Conservation (phyloP, 2,329 filamentous ascomycete genomes). For the Pseudocercospora eumusae region DNA sequence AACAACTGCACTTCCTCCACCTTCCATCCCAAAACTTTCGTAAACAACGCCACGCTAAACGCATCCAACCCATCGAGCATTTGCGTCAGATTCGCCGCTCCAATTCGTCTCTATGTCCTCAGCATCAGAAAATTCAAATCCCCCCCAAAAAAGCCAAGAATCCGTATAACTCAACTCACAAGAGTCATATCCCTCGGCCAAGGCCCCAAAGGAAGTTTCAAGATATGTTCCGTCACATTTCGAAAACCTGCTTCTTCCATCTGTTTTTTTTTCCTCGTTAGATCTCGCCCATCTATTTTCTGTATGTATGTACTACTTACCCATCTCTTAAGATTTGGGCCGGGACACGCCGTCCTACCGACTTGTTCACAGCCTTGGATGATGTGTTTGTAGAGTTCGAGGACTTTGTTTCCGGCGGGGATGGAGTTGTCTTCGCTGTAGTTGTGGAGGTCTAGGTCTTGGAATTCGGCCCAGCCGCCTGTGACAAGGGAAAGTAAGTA, state of each 20-base stretch:
- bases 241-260: conserved; percentile 4
- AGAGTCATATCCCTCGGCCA: conserved; percentile 44
- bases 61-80: conserved; percentile 10
- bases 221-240: conserved; percentile 6
- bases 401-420: conserved; percentile 4
- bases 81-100: conserved; percentile 10
- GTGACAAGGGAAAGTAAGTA: background rate
- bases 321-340: conserved; percentile 9
- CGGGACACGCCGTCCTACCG: conserved; percentile 10
- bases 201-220: conserved; percentile 38
- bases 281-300: too few species aligned
- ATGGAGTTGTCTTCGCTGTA: conserved; percentile 11
- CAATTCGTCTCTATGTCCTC: conserved; percentile 2
- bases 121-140: too few species aligned
- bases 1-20: conserved; percentile 10
- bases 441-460: conserved; percentile 15
- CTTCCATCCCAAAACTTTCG: conserved; percentile 7
- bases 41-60: conserved; percentile 8
- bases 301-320: too few species aligned
- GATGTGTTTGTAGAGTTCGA: conserved; percentile 10
- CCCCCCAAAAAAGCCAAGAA: too few species aligned
- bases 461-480: conserved; percentile 15
- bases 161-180: too few species aligned
- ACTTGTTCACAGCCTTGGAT: conserved; percentile 9
- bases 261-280: too few species aligned